Base-by-base conservation (phyloP, 495 filamentous ascomycete species). In the Xylaria nigripes region DNA sequence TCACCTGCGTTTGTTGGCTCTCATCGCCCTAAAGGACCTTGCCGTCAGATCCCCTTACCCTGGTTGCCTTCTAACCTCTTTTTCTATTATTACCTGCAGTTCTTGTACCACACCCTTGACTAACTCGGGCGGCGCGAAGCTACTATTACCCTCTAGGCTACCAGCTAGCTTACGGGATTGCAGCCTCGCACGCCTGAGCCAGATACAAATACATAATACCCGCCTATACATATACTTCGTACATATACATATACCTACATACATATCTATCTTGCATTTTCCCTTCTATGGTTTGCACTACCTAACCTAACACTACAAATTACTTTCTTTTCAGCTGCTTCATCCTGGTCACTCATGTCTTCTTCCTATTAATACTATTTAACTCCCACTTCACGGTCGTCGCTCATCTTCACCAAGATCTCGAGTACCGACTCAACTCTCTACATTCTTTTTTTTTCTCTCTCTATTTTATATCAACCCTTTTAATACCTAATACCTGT, bases 141-240 rank as follows among this genome's bases (percentile, higher is more conserved):
- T 48, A 48, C 47, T 32, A 54, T 54, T 48, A 41, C 44, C 2
- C 29, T 44, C 51, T 30, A 24, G 42, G 50, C 40, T 54, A 12
- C 51, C 51, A 25, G 32, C 3, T 40, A 40, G 36, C 36, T 12
- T 46, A 45, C 18, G 41, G 42, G 2, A 29, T 41, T 44, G 44
- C 30, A 48, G 42, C 42, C 51, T 46, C 30, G 43, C 44, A n/a
- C 40, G 51, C 44, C 16, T 21, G 34, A 38, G 18, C 18, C 3
- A 30, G 23, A 45, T 54, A 42, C 3, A 43, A n/a, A n/a, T n/a
- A n/a, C n/a, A n/a, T n/a, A n/a, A n/a, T n/a, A n/a, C n/a, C n/a
- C n/a, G n/a, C n/a, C n/a, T n/a, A n/a, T n/a, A n/a, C n/a, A n/a
- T n/a, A n/a, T n/a, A n/a, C n/a, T n/a, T n/a, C n/a, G n/a, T n/a